phyloP scores from a whole-genome alignment of 768 basidiomycete species.

The Zangia roseola region DNA sequence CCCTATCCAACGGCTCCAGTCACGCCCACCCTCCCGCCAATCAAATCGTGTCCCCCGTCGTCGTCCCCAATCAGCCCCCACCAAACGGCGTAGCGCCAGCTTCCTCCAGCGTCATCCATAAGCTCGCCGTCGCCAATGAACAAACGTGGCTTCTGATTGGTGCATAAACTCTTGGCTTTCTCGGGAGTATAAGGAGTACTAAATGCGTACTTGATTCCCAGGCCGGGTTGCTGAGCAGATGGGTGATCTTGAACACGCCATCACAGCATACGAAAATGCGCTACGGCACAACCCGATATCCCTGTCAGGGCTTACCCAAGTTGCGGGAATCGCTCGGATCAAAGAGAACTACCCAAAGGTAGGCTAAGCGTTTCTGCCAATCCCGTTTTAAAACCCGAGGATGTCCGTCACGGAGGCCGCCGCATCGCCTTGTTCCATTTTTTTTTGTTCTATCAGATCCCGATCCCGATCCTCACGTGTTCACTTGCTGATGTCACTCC shows the following conservation, averaged over 20 bases:
- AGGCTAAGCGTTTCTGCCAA: conserved; percentile 33
- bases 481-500: conserved; percentile 28
- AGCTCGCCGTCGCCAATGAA: conserved; percentile 84
- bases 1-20: conserved; percentile 41
- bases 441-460: conserved; percentile 21
- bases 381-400: conserved; percentile 32
- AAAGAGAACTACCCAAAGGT: conserved; percentile 98
- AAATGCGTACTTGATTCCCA: conserved; percentile 38
- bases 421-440: conserved; percentile 18
- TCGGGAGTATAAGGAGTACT: conserved; percentile 3
- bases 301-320: conserved; percentile 86
- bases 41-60: conserved; percentile 48
- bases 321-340: conserved; percentile 95
- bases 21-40: conserved; percentile 36
- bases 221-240: conserved; percentile 95
- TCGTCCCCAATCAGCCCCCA: conserved; percentile 33
- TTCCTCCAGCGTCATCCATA: conserved; percentile 56
- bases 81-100: conserved; percentile 24
- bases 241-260: conserved; percentile 89
- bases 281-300: conserved; percentile 94
- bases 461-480: conserved; percentile 33
- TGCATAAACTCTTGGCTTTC: conserved; percentile 27
- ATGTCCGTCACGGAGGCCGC: conserved; percentile 28
- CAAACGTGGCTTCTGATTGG: conserved; percentile 96
- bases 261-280: conserved; percentile 92